Evolutionary conservation across 2,329 filamentous ascomycete genomes (phyloP), one percentile per base, ranked within the genome.

Genomic region (Intubia oerlemansii): DNA sequence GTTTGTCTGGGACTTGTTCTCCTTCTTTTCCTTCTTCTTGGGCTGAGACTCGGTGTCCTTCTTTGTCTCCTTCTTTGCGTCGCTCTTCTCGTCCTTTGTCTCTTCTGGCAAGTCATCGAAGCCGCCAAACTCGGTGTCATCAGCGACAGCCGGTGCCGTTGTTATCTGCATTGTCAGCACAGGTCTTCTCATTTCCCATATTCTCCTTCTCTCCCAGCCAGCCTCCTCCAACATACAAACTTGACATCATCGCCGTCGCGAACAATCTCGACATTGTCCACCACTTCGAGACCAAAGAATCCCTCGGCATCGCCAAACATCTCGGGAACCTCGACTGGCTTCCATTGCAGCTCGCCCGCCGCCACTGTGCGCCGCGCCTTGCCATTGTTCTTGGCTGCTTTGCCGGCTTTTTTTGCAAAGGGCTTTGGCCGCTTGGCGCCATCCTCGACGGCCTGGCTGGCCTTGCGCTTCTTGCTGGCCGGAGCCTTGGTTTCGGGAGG

Each of bases 201-300:
- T n/a, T n/a, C n/a, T n/a, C n/a, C n/a, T n/a, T n/a, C n/a, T n/a
- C n/a, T n/a, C n/a, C n/a, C n/a, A n/a, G 23, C 25, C 23, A 14
- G 17, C 22, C 2, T 17, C 19, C 25, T 15, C 15, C 8, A n/a
- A n/a, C n/a, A n/a, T n/a, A 72, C 52, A 48, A 74, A 73, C 41
- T 62, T 56, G 17, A 73, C 49, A 5, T 53, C 59, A 29, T 59
- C 52, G 7, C 68, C 69, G 17, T 73, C 59, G 36, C 62, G 66
- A 24, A 91, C 56, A n/a, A 98, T 61, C 17, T 92, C 78, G 2
- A 98, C 79, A 29, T 79, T 81, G 11, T 91, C 79, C 26, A 95
- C 74, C 42, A 95, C 84, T 43, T 98, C 82, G 2, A 98, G 54
- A 0, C 79, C 82, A 41, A 74, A 90, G 48, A 98, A 93, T 0